Conservation (phyloP, 2,329 filamentous ascomycete genomes). For the Aspergillus sclerotialis region DNA sequence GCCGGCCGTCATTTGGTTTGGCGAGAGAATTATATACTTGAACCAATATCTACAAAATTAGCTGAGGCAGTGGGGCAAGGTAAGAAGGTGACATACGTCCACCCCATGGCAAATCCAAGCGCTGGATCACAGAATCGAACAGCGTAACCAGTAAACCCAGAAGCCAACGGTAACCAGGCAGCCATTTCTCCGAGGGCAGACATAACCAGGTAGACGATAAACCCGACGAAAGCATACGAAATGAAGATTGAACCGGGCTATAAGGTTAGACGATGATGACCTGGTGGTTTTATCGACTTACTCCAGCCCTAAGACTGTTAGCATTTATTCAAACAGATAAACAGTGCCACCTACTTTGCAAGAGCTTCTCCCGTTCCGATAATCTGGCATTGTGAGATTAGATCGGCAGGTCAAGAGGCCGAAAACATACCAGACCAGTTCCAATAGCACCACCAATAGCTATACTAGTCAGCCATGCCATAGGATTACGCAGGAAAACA, state of each 20-base stretch:
- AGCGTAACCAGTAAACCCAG: constrained; percentile 77
- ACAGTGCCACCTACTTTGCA: constrained; percentile 22
- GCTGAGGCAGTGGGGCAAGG: constrained; percentile 2
- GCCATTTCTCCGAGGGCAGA: constrained; percentile 78
- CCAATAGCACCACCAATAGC: constrained; percentile 39
- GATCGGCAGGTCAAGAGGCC: neutral
- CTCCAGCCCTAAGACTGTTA: constrained; percentile 26
- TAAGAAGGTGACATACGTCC: constrained; percentile 44
- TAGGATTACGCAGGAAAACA: too few species aligned
- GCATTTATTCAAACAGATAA: constrained; percentile 1
- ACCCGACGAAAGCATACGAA: constrained; percentile 37
- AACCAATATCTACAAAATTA: constrained; percentile 45
- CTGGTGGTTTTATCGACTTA: constrained; percentile 22
- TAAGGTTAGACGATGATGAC: neutral
- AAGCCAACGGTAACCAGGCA: constrained; percentile 68
- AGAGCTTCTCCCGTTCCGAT: constrained; percentile 34
- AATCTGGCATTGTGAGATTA: constrained; percentile 11
- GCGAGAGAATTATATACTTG: constrained; percentile 78
- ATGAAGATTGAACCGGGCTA: constrained; percentile 38
- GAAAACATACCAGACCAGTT: constrained; percentile 23
- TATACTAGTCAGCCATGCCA: constrained; percentile 11
- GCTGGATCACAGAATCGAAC: constrained; percentile 73
- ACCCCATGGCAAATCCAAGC: constrained; percentile 72
- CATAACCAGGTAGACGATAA: constrained; percentile 74
- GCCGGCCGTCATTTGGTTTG: constrained; percentile 77